phyloP scores from a whole-genome alignment of 495 filamentous ascomycete species.

The Neurospora sp. region DNA sequence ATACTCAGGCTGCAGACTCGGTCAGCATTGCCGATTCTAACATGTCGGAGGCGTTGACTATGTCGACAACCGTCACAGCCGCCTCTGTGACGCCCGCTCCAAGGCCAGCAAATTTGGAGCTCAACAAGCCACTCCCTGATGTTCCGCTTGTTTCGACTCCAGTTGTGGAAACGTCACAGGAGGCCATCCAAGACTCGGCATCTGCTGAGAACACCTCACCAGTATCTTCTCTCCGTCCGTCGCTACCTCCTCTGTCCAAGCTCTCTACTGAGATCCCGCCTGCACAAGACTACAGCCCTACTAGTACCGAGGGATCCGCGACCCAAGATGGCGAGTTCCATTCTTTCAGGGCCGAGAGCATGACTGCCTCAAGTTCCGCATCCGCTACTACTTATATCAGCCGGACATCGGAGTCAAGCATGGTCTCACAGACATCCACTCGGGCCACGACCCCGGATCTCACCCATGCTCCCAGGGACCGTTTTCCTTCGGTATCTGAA shows the following conservation, averaged over 20 bases:
- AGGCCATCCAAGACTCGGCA: background rate
- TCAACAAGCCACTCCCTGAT: conserved; percentile 35
- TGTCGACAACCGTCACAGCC: conserved; percentile 17
- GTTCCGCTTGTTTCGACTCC: conserved; percentile 24
- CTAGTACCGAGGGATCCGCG: conserved; percentile 24
- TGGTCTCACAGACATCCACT: conserved; percentile 74
- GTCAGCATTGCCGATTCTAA: conserved; percentile 29
- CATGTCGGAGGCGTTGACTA: conserved; percentile 21
- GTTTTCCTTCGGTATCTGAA: conserved; percentile 40
- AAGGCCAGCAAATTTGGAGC: conserved; percentile 24
- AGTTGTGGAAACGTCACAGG: conserved; percentile 14
- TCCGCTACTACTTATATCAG: conserved; percentile 66
- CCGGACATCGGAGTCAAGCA: conserved; percentile 73
- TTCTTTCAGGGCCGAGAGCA: conserved; percentile 38
- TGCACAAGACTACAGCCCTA: conserved; percentile 37
- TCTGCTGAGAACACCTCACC: conserved; percentile 14
- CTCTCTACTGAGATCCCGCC: conserved; percentile 36
- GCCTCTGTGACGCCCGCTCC: conserved; percentile 13
- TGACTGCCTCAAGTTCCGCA: conserved; percentile 42
- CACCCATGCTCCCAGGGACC: conserved; percentile 29
- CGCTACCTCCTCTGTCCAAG: conserved; percentile 35
- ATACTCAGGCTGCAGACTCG: conserved; percentile 14
- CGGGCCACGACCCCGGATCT: conserved; percentile 81
- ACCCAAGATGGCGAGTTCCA: conserved; percentile 35
- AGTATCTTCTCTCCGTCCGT: conserved; percentile 31